Base-by-base conservation (phyloP, 305 asterid species). In the Stenogyne calaminthoides region DNA sequence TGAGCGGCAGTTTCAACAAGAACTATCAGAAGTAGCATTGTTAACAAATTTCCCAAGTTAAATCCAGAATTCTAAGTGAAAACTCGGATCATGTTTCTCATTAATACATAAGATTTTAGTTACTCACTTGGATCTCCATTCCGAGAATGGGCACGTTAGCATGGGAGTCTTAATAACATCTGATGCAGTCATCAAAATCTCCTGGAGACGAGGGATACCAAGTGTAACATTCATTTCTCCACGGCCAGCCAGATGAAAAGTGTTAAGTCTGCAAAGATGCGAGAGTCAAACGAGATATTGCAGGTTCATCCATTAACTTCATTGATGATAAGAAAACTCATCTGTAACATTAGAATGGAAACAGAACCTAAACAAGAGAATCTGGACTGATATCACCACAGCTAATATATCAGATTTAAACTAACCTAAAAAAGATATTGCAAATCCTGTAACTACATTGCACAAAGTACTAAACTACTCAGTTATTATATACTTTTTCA, bases 151-250 rank as follows among this genome's bases (percentile, higher is more conserved):
- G 80, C 99, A 92, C 9, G 98, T 89, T 88, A 95, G 78, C 47
- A 95, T 81, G 54, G 99, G 98, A 77, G 98, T 92, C 89, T 82
- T 92, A 57, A 90, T 95, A 57, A 54, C 77, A 49, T 81, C 87
- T 42, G 96, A 81, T 15, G 99, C 99, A 29, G 98, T 88, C 96
- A 84, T 95, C 85, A 95, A 76, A 77, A 95, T 89, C 88, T 95
- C 99, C 82, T 95, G 98, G 71, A 95, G 96, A 72, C 99, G 98
- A 49, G 99, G 98, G 81, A 95, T 95, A 87, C 99, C 99, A 36
- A 95, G 94, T 11, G 99, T 95, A 22, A 95, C 98, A 80, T 95
- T 95, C 99, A 95, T 91, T 83, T 95, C 99, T 15, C 99, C 99
- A 70, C 98, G 98, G 25, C 99, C 99, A 37, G 99, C 99, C 74